Evolutionary conservation across 768 basidiomycete genomes (phyloP), one percentile per base, ranked within the genome.

Genomic region (Hemileccinum impolitum): DNA sequence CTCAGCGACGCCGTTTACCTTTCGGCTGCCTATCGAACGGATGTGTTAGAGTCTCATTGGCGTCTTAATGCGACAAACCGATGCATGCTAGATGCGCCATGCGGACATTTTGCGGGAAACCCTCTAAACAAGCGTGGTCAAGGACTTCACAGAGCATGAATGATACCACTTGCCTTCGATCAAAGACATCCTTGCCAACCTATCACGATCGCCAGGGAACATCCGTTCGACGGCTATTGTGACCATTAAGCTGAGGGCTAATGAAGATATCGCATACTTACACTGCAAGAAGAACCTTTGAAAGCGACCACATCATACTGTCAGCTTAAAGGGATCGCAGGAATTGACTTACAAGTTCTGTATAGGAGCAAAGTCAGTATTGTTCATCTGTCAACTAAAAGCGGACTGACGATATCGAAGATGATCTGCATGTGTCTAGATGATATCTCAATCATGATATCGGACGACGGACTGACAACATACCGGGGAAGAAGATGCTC

Each of bases 1-100:
- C 73, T 94, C 95, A 10, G 96, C 95, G 13, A 98, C 96, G 61
- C 96, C 95, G 59, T 99, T 99, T 61, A 94, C 88, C 64, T 85
- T 89, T 58, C 85, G 80, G 61, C 85, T 88, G 25, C 83, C 82
- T 83, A 50, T 43, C 15, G 19, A 26, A 41, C 28, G 1, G n/a
- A 47, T 26, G 39, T 21, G 18, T 52, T 48, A 49, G 28, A 45
- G 31, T 32, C 9, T 10, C 18, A 14, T 14, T 6, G 12, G 9
- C 15, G 14, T 21, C 9, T 7, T 41, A 43, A 6, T 36, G 51
- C 2, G 8, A 66, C 56, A 39, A 58, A 69, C 79, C 93, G 51
- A 97, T 87, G 66, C 86, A 87, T 15, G 96, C 96, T 21, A 99
- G 74, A 68, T 88, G 85, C 9, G 93, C 91, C 90, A 94, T 94